Evolutionary conservation across 2,329 filamentous ascomycete genomes (phyloP).

Genomic region (Sporothrix protearum): DNA sequence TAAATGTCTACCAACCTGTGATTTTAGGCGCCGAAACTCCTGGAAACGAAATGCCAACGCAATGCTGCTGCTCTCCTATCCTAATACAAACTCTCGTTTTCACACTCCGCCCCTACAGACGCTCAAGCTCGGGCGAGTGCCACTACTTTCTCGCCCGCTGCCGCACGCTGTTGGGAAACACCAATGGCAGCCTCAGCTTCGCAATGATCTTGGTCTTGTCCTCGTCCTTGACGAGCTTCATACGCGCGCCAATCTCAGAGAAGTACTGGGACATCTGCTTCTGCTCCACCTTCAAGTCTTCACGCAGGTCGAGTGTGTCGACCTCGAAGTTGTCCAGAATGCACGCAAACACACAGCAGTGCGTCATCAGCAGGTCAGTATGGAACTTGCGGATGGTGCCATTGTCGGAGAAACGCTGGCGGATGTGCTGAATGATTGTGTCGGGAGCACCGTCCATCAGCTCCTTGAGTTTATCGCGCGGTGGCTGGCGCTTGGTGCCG

Average conservation of each 20-base stretch:
- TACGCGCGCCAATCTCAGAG: conserved; percentile 68
- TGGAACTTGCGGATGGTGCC: conserved; percentile 68
- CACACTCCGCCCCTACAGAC: not conserved
- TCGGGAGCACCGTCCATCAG: conserved; percentile 56
- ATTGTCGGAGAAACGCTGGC: conserved; percentile 64
- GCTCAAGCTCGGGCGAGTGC: not conserved
- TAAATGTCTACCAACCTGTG: not conserved
- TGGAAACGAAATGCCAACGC: not conserved
- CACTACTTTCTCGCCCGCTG: conserved; percentile 24
- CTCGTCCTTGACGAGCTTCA: conserved; percentile 58
- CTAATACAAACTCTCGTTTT: not conserved
- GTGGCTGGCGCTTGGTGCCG: conserved; percentile 52
- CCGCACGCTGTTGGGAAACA: conserved; percentile 65
- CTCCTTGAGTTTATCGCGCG: conserved; percentile 59
- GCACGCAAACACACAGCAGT: conserved; percentile 67
- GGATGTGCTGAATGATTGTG: conserved; percentile 61
- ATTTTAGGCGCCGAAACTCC: conserved; percentile 19
- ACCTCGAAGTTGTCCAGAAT: conserved; percentile 71
- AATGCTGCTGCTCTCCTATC: not conserved
- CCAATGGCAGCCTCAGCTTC: conserved; percentile 70
- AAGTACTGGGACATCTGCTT: conserved; percentile 70
- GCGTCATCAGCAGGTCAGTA: conserved; percentile 66
- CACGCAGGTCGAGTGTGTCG: conserved; percentile 64
- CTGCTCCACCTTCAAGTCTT: conserved; percentile 69
- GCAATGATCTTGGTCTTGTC: conserved; percentile 58